Evolutionary conservation across 2,329 filamentous ascomycete genomes (phyloP).

Genomic region (Xylariaceae sp.): DNA sequence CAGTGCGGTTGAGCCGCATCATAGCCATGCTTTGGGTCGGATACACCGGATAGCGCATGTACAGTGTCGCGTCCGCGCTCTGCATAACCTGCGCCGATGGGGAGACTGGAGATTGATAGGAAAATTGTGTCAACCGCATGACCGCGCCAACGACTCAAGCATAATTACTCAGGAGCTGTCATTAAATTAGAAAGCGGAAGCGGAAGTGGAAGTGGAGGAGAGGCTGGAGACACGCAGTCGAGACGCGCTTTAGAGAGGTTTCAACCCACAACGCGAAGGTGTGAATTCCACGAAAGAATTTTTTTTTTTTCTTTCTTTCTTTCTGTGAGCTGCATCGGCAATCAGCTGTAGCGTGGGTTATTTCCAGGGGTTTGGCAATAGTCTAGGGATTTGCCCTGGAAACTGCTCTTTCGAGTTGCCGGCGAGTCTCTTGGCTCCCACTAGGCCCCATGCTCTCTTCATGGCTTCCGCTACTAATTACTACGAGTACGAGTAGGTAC

Average conservation of each 20-base stretch:
- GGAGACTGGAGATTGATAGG: too few relatives aligned
- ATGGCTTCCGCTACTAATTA: too few relatives aligned
- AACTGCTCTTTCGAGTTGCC: background rate
- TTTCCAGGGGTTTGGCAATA: background rate
- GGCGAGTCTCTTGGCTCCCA: too few relatives aligned
- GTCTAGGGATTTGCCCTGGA: background rate
- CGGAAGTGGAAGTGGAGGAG: too few relatives aligned
- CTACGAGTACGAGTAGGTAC: too few relatives aligned
- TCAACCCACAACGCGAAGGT: background rate
- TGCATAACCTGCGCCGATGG: background rate
- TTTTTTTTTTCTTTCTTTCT: background rate
- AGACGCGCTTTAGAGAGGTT: too few relatives aligned
- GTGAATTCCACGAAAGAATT: background rate
- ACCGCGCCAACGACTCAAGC: background rate
- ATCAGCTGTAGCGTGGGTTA: background rate
- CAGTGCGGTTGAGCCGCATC: slow-evolving; percentile 17
- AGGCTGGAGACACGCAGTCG: too few relatives aligned
- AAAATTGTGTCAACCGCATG: background rate
- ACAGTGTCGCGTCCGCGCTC: background rate
- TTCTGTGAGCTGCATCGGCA: background rate
- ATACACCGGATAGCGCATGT: background rate
- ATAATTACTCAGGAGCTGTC: background rate
- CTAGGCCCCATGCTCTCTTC: too few relatives aligned
- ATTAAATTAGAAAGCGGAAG: too few relatives aligned
- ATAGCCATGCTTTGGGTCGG: slow-evolving; percentile 14